Percentiles rank a stretch among this genome's conserved stretches.
Evolutionary conservation across 208 protist genomes (phyloP).

Genomic region (Trypanosoma avium): DNA sequence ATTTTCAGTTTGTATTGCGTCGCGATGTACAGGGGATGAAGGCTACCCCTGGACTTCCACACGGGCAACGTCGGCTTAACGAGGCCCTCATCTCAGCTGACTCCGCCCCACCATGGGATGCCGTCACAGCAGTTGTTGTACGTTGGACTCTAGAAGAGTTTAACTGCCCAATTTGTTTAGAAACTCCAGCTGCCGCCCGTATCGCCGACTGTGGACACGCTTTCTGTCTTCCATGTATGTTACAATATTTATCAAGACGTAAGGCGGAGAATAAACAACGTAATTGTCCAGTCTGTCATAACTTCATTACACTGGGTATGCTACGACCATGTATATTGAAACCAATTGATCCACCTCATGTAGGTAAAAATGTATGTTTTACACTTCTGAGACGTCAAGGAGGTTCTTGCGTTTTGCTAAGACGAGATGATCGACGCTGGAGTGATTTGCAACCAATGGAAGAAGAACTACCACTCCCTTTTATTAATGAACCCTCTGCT

Average conservation of each 20-base stretch:
- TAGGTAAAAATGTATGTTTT: constrained; percentile 46
- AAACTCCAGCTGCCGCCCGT: constrained; percentile 58
- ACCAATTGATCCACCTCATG: constrained; percentile 27
- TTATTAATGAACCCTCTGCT: constrained; percentile 46
- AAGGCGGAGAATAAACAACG: constrained; percentile 47
- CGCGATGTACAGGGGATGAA: constrained; percentile 48
- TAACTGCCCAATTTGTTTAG: constrained; percentile 85
- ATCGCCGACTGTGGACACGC: constrained; percentile 88
- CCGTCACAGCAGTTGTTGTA: constrained; percentile 79
- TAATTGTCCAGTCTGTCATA: constrained; percentile 78
- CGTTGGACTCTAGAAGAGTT: constrained; percentile 70
- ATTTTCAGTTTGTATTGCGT: constrained; percentile 88
- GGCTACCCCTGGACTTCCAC: constrained; percentile 31
- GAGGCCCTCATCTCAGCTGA: constrained; percentile 62
- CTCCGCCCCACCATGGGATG: constrained; percentile 68
- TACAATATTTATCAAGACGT: constrained; percentile 61
- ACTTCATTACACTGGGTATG: constrained; percentile 37
- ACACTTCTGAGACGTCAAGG: constrained; percentile 63
- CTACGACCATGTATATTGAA: constrained; percentile 69
- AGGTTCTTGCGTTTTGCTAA: constrained; percentile 59
- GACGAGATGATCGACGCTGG: constrained; percentile 58
- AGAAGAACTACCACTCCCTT: constrained; percentile 37
- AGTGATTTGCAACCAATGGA: neutral
- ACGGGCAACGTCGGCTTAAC: constrained; percentile 55
- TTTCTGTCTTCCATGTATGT: constrained; percentile 78